Conservation (phyloP, 306 rosid genomes). For the Citrullus colocynthis region DNA sequence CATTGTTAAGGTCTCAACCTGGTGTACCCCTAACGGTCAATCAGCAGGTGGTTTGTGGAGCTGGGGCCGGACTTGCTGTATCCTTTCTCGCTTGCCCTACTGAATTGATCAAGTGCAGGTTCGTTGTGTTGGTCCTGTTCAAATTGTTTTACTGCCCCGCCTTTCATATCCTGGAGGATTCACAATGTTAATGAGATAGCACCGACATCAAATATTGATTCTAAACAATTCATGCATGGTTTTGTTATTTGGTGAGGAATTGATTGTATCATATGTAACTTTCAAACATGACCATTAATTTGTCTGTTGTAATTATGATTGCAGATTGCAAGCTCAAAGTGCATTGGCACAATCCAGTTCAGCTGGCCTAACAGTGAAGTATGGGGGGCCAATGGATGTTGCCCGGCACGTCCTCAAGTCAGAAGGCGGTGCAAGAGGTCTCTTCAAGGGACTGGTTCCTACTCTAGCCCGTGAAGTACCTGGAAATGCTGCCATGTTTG, state of each 20-base stretch:
- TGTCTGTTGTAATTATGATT: background rate
- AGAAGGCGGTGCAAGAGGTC: constrained; percentile 81
- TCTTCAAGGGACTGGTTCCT: constrained; percentile 79
- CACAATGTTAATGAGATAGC: background rate
- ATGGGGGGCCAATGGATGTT: constrained; percentile 94
- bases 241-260: background rate
- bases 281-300: background rate
- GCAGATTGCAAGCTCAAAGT: constrained; percentile 94
- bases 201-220: background rate
- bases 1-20: constrained; percentile 58
- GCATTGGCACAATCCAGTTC: constrained; percentile 47
- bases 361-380: constrained; percentile 46
- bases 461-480: constrained; percentile 91
- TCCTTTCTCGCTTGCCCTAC: constrained; percentile 93
- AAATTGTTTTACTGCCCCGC: background rate
- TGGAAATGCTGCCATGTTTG: constrained; percentile 92
- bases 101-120: constrained; percentile 95
- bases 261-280: background rate
- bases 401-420: constrained; percentile 68
- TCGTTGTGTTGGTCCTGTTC: constrained; percentile 1
- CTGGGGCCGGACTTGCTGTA: constrained; percentile 92
- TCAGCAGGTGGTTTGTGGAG: constrained; percentile 75
- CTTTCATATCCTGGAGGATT: background rate
- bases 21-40: constrained; percentile 52
- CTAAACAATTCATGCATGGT: background rate